phyloP scores from a whole-genome alignment of 192 early-diverging fungal genomes.

The Backusella psychrophila region DNA sequence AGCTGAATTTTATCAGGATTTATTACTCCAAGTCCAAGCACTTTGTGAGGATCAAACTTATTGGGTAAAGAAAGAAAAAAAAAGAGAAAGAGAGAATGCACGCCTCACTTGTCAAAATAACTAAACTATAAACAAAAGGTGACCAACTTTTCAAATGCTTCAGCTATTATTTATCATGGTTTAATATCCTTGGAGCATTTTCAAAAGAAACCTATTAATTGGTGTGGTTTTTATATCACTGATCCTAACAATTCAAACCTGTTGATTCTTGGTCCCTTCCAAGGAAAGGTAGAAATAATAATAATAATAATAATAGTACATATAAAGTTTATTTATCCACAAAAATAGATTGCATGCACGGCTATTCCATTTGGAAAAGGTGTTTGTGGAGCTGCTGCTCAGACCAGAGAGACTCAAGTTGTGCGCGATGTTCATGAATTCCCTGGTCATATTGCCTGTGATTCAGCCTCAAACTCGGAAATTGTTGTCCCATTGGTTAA shows the following conservation, averaged over 20 bases:
- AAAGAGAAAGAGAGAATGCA: background rate
- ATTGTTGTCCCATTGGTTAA: conserved; percentile 79
- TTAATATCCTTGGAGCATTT: conserved; percentile 63
- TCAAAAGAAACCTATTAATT: conserved; percentile 65
- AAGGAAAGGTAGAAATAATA: conserved; percentile 58
- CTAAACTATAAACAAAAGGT: conserved; percentile 40
- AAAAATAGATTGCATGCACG: conserved; percentile 72
- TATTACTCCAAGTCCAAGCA: conserved; percentile 54
- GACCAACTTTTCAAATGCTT: conserved; percentile 80
- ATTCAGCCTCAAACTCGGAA: conserved; percentile 80
- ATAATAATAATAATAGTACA: background rate
- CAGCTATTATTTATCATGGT: conserved; percentile 77
- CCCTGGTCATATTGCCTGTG: conserved; percentile 90
- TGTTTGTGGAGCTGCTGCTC: conserved; percentile 87
- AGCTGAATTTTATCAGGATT: conserved; percentile 69
- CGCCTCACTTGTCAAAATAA: background rate
- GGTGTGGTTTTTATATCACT: conserved; percentile 82
- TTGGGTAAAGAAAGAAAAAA: conserved; percentile 29
- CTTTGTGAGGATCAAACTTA: conserved; percentile 70
- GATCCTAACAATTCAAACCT: conserved; percentile 40
- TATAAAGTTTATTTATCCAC: background rate
- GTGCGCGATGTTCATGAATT: conserved; percentile 82
- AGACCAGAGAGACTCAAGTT: conserved; percentile 50
- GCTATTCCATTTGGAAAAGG: conserved; percentile 79
- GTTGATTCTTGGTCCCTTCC: conserved; percentile 88